Percentiles rank a stretch among this genome's conserved stretches.
Evolutionary conservation across 2,329 filamentous ascomycete genomes (phyloP).

Genomic region (Albophoma yamanashiensis): DNA sequence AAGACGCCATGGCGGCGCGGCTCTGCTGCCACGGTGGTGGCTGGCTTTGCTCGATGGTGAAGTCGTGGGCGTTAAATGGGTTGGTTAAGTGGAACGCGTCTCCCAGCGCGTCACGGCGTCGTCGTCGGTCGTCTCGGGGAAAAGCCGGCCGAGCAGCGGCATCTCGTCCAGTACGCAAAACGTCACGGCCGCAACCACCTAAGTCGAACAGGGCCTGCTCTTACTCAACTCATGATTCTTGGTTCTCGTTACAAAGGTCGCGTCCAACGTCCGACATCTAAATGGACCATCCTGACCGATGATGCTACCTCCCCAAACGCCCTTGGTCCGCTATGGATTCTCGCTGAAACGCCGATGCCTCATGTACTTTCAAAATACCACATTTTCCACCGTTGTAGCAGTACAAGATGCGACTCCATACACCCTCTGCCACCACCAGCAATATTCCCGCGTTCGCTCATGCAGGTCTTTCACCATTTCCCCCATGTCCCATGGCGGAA

Average conservation of each 20-base stretch:
- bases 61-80: background rate
- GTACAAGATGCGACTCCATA: background rate
- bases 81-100: background rate
- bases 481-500: conserved; percentile 18
- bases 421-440: conserved; percentile 18
- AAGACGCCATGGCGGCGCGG: conserved; percentile 19
- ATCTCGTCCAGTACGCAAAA: too few species aligned
- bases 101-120: background rate
- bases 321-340: background rate
- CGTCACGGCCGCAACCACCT: background rate
- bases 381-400: background rate
- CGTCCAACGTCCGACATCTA: background rate
- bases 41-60: background rate
- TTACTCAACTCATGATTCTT: background rate
- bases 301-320: background rate
- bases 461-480: conserved; percentile 20
- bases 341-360: background rate
- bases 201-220: too few species aligned
- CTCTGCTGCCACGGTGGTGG: conserved; percentile 6
- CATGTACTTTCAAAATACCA: conserved; percentile 13
- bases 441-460: conserved; percentile 21
- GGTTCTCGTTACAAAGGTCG: background rate
- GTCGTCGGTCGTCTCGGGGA: background rate
- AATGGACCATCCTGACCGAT: background rate
- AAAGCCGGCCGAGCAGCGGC: background rate